Conservation (phyloP, 495 filamentous ascomycete genomes). For the Corynascus novoguineensis region DNA sequence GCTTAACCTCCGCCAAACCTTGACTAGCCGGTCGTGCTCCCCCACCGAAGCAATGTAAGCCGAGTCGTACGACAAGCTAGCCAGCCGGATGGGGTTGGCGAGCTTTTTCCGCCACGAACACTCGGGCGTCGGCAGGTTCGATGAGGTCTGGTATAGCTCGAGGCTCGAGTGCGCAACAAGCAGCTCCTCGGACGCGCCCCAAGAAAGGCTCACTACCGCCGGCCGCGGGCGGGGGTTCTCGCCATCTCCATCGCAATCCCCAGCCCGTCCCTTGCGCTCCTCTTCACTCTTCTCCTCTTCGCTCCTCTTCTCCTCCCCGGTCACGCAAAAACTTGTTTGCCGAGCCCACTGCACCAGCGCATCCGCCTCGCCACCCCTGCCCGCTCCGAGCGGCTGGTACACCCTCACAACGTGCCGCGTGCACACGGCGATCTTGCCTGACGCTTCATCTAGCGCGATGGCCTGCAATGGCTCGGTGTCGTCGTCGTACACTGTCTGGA, state of each 20-base stretch:
- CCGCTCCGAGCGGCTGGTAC: conserved; percentile 66
- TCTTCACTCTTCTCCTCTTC: not conserved
- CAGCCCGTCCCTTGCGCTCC: not conserved
- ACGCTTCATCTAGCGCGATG: conserved; percentile 68
- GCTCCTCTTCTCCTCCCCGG: conserved; percentile 12
- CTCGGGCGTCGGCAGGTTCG: conserved; percentile 29
- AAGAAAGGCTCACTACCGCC: conserved; percentile 68
- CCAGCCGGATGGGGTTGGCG: conserved; percentile 68
- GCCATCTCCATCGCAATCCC: not conserved
- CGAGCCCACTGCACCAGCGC: conserved; percentile 53
- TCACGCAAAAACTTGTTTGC: conserved; percentile 38
- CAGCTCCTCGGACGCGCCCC: conserved; percentile 78
- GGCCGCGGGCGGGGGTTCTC: no score
- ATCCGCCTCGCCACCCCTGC: conserved; percentile 57
- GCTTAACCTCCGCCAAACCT: conserved; percentile 87
- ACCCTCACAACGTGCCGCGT: conserved; percentile 61
- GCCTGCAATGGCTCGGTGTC: conserved; percentile 65
- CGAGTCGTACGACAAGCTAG: conserved; percentile 78
- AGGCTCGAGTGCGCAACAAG: conserved; percentile 68
- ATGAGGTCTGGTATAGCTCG: conserved; percentile 61
- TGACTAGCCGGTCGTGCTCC: conserved; percentile 73
- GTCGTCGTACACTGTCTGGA: conserved; percentile 89
- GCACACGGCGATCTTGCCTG: conserved; percentile 80
- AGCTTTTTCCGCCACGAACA: conserved; percentile 69
- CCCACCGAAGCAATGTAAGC: conserved; percentile 79